A percentile compares a stretch with the other conserved stretches of the same genome.
Conservation (phyloP, 306 rosid genomes). For the Ormosia emarginata region DNA sequence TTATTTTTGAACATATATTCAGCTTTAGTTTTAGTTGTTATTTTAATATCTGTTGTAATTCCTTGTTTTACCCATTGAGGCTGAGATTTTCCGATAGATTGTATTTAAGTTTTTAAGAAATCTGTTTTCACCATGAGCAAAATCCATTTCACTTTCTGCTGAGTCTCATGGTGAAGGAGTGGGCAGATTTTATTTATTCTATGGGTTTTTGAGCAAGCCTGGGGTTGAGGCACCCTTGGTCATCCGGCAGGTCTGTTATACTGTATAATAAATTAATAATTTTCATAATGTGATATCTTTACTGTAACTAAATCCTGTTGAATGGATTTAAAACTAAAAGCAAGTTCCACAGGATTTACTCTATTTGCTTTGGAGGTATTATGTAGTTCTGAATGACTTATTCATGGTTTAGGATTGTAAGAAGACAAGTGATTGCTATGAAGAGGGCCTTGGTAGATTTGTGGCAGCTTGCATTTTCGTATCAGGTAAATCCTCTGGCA, state of each 20-base stretch:
- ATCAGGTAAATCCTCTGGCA: conserved; percentile 87
- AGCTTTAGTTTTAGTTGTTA: background rate
- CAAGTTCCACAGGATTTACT: background rate
- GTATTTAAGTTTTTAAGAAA: background rate
- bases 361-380: background rate
- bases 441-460: conserved; percentile 65
- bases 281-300: background rate
- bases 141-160: background rate
- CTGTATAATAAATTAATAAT: background rate
- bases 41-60: background rate
- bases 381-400: conserved; percentile 1
- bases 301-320: background rate
- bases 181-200: background rate
- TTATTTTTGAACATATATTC: background rate
- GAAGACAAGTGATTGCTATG: conserved; percentile 35
- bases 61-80: background rate
- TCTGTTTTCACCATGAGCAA: background rate
- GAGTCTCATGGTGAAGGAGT: background rate
- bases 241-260: background rate
- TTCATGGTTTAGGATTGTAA: conserved; percentile 41
- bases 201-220: background rate
- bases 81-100: background rate
- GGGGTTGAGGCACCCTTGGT: background rate
- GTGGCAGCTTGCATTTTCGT: conserved; percentile 92
- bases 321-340: background rate